Conservation (phyloP, 2,329 filamentous ascomycete genomes). For the Ophiostoma sp. region DNA sequence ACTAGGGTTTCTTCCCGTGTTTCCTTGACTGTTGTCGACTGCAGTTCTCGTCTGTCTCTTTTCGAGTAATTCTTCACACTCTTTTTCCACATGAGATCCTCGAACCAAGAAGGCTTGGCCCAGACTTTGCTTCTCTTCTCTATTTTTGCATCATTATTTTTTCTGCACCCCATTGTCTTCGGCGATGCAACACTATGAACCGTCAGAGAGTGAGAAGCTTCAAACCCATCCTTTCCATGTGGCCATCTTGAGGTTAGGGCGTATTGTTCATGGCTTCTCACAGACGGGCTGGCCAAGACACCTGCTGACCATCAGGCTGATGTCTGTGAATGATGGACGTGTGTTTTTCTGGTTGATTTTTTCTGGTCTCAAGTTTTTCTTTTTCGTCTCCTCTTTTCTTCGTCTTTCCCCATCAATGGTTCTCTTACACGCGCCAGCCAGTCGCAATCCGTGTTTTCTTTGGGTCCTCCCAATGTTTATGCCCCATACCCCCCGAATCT, state of each 20-base stretch:
- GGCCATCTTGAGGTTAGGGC: background rate
- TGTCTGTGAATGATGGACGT: background rate
- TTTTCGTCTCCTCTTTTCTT: background rate
- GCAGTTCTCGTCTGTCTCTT: background rate
- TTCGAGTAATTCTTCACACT: background rate
- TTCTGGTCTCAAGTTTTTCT: background rate
- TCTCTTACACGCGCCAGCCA: background rate
- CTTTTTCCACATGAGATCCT: background rate
- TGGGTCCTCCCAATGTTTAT: background rate
- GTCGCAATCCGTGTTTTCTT: background rate
- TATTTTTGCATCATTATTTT: background rate
- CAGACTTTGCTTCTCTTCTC: background rate
- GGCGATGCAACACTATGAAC: background rate
- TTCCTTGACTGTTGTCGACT: background rate
- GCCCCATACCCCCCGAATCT: background rate
- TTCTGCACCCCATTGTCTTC: background rate
- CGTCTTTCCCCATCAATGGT: background rate
- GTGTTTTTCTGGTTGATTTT: background rate
- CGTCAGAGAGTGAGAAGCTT: background rate
- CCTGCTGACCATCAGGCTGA: background rate
- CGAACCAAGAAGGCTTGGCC: background rate
- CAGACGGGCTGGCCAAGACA: background rate
- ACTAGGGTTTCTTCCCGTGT: conserved; percentile 11
- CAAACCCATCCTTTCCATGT: background rate
- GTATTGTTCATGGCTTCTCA: too few relatives aligned